Base-by-base conservation (phyloP, 2,329 filamentous ascomycete genomes). In the Didymella keratinophila region DNA sequence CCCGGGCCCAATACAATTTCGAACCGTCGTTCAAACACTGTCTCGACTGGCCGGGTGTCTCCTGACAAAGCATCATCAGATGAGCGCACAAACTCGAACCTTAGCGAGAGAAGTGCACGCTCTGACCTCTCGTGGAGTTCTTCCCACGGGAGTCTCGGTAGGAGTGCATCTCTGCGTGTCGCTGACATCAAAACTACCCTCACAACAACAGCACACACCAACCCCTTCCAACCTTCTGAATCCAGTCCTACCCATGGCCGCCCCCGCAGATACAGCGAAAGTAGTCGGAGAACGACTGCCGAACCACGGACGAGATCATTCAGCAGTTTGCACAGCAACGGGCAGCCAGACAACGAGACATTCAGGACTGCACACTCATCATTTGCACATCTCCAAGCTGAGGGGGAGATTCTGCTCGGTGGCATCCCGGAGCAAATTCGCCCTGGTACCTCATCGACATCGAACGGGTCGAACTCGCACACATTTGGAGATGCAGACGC, bases 71-170 rank as follows among this genome's bases (percentile, higher is more conserved):
- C 78, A 34, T 52, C 45, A 6, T 71, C 79, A 39, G 68, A 60
- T 18, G 83, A 86, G 34, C 80, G 84, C 20, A 87, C 84, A 2
- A 79, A 79, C 3, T 87, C 84, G 0, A 83, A 81, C 28, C 74
- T 87, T 3, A 86, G 84, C 53, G 84, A 86, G 12, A 75, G 75
- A 9, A 85, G 83, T 21, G 72, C 74, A 5, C 72, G 71, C 6
- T 82, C 81, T 5, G 73, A 73, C 39, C 60, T 79, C 0, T 83
- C 82, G 2, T 79, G 78, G 32, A 70, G 71, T 11, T 81, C 80
- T 3, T 68, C 70, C 5, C 71, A 65, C 11, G 78, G 68, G 25
- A 79, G 78, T 34, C 68, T 83, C 14, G 76, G 73, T 4, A 76
- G 81, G 6, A 83, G 74, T 37, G 71, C 80, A 30, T 83, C 81